These are phyloP conservation scores for Auriscalpium orientale DNA, from an alignment of 768 basidiomycete genomes.

Conservation along the genomic window DNA sequence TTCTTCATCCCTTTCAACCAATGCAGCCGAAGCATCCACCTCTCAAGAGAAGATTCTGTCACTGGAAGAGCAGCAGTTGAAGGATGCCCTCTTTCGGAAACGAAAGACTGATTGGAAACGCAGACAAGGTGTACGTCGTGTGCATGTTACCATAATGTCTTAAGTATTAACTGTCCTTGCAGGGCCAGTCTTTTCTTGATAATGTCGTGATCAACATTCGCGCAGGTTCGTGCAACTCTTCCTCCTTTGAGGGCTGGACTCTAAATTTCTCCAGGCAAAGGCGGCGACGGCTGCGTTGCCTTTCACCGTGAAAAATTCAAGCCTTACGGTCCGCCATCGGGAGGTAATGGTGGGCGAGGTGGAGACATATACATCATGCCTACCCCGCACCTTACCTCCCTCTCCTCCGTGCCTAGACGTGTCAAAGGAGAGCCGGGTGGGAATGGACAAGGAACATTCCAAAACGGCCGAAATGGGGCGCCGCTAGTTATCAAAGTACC, in stretches of 20 bases:
- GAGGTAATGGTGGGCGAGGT: conserved; percentile 87
- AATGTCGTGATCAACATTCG: conserved; percentile 72
- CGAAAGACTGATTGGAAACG: conserved; percentile 72
- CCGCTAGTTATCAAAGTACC: conserved; percentile 80
- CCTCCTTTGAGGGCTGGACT: not conserved
- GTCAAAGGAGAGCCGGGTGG: conserved; percentile 60
- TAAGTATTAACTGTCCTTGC: not conserved
- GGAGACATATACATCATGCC: conserved; percentile 84
- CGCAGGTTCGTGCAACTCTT: conserved; percentile 40
- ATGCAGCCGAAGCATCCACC: not conserved
- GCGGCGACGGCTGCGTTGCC: conserved; percentile 87
- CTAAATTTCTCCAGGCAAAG: conserved; percentile 50
- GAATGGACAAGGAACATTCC: conserved; percentile 80
- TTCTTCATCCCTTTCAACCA: not conserved
- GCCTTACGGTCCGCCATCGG: conserved; percentile 82
- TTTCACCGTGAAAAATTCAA: conserved; percentile 88
- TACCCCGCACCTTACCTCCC: conserved; percentile 67
- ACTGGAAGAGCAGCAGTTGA: not conserved
- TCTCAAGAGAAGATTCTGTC: not conserved
- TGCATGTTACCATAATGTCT: too few species aligned
- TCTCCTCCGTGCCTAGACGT: conserved; percentile 63
- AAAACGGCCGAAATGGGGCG: conserved; percentile 67
- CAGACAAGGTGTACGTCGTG: conserved; percentile 49
- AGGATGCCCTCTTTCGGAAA: conserved; percentile 28
- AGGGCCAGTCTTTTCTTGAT: conserved; percentile 81